Evolutionary conservation across 139 green algal genomes (phyloP), one percentile per base, ranked within the genome.

Genomic region (Monoraphidium neglectum): DNA sequence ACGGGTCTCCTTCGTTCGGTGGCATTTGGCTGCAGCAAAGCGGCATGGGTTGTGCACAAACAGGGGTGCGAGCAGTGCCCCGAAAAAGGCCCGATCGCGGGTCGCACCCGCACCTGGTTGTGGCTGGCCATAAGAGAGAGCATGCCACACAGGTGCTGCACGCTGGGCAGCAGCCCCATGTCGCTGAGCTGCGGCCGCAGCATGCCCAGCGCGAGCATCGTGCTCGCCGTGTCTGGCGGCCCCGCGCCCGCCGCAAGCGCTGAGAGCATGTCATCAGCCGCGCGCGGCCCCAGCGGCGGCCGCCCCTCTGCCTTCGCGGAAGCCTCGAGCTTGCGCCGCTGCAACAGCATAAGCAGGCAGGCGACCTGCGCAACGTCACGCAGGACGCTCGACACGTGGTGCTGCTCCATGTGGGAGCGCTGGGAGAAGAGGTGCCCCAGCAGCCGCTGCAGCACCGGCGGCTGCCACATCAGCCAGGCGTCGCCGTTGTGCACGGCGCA

Each of bases 361-460:
- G 72, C 66, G 4, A 80, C 28, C 40, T 75, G 75, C 0, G 54
- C 65, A 15, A 80, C 40, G 40, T 80, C 75, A 3, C 66, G 75
- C 54, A 80, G 66, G 16, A 80, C 75, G 6, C 49, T 69, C 2
- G 53, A 69, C 66, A 80, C 75, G 18, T 80, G 75, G 66, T 80
- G 75, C 75, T 69, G 63, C 66, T 80, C 75, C 65, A 80, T 69
- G 21, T 69, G 51, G 8, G 60, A 15, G 0, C 38, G 26, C 66
- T 80, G 65, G 54, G 32, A 43, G 28, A 47, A 32, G 1, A 80
- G 54, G 65, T 80, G 46, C 4, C 49, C 38, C 21, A 80, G 54
- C 38, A 75, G 54, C 28, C 54, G 66, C 54, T 62, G 75, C 65
- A 80, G 75, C 40, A 80, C 33, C 12, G 66, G 53, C 21, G 65